phyloP scores from a whole-genome alignment of 495 filamentous ascomycete species.

The Delitschia confertaspora region DNA sequence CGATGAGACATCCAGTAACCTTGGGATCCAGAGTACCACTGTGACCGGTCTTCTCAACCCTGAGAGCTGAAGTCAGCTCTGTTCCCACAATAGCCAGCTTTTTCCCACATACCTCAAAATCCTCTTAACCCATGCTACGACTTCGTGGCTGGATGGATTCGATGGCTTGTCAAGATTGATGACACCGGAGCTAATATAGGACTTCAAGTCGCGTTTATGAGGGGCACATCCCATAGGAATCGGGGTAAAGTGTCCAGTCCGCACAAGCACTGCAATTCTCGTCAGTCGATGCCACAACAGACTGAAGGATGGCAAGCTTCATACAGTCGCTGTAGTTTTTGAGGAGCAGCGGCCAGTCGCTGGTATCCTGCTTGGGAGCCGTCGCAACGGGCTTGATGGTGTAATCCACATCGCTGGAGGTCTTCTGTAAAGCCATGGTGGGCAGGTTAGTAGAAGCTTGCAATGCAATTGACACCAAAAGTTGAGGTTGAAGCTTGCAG shows the following conservation, averaged over 20 bases:
- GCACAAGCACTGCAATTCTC: constrained; percentile 57
- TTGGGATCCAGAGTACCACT: constrained; percentile 95
- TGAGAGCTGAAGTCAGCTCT: constrained; percentile 28
- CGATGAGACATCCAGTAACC: constrained; percentile 73
- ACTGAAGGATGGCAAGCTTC: constrained; percentile 24
- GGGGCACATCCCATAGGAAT: constrained; percentile 83
- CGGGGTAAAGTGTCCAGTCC: constrained; percentile 87
- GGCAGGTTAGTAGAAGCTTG: background rate
- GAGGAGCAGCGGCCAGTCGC: constrained; percentile 78
- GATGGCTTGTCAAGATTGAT: constrained; percentile 98
- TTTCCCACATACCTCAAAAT: constrained; percentile 60
- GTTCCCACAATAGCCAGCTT: constrained; percentile 1
- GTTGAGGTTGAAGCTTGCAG: too few species aligned
- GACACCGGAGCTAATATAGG: constrained; percentile 89
- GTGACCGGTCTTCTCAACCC: constrained; percentile 94
- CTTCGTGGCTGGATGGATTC: constrained; percentile 96
- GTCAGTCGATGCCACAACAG: constrained; percentile 5
- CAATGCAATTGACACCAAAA: background rate
- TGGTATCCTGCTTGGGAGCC: constrained; percentile 62
- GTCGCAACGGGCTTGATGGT: constrained; percentile 78
- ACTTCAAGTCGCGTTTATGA: constrained; percentile 84
- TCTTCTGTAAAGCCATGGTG: constrained; percentile 52
- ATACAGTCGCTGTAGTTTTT: constrained; percentile 82
- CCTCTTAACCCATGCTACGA: constrained; percentile 97
- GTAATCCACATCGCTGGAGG: constrained; percentile 60